Percentiles rank a stretch among this genome's conserved stretches.
Conservation (phyloP, 1,139 yeast species). For the Taphrina confusa region DNA sequence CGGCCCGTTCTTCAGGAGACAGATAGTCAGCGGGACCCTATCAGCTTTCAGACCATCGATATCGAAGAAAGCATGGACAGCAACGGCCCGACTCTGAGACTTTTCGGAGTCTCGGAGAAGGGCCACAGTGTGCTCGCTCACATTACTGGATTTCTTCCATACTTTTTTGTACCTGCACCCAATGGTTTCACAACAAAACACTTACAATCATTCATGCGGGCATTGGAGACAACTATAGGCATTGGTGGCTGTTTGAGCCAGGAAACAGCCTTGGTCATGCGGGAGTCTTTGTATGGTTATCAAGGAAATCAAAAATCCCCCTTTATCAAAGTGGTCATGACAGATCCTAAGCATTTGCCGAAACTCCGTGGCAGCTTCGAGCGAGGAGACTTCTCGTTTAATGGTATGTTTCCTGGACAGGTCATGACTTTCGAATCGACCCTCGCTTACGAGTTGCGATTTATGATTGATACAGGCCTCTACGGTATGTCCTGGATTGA, state of each 20-base stretch:
- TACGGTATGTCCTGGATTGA: constrained; percentile 96
- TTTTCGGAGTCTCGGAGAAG: constrained; percentile 85
- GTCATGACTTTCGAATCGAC: constrained; percentile 77
- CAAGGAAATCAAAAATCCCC: constrained; percentile 76
- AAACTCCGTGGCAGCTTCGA: constrained; percentile 78
- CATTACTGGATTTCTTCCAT: constrained; percentile 85
- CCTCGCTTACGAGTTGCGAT: constrained; percentile 75
- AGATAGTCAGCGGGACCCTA: constrained; percentile 54
- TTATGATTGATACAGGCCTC: constrained; percentile 92
- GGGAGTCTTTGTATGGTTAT: constrained; percentile 93
- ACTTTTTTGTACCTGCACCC: constrained; percentile 91
- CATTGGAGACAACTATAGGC: constrained; percentile 55
- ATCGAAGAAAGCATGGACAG: constrained; percentile 72
- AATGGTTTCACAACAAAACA: constrained; percentile 60
- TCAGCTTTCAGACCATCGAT: constrained; percentile 85
- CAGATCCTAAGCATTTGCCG: constrained; percentile 65
- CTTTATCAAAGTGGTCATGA: constrained; percentile 70
- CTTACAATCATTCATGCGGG: constrained; percentile 30
- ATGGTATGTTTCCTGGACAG: constrained; percentile 46
- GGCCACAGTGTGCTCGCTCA: constrained; percentile 77
- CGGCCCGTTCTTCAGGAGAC: constrained; percentile 60
- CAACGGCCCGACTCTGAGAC: constrained; percentile 65
- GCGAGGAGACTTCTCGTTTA: constrained; percentile 71
- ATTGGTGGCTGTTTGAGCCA: constrained; percentile 51
- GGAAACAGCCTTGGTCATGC: constrained; percentile 57